Base-by-base conservation (phyloP, 768 basidiomycete species). In the Pleurotus pulmonarius region DNA sequence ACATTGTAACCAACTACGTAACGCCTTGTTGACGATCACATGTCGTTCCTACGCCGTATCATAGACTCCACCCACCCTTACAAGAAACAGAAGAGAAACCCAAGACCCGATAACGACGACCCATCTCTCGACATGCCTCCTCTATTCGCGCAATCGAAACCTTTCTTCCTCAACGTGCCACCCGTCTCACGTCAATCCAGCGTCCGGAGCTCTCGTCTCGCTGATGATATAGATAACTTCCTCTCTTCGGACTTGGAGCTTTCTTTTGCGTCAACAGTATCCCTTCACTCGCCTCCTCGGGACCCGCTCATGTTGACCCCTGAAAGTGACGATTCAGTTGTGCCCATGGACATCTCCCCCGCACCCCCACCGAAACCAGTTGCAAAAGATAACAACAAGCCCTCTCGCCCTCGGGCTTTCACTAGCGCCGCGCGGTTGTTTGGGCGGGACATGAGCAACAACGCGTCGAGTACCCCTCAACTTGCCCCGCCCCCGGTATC, bases 261-360 rank as follows among this genome's bases (percentile, higher is more conserved):
- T 39, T 92, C 90, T 25, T 93, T 93, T 65, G 88, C 88, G 5
- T 91, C 90, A 26, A 89, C 81, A 58, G 86, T 92, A 68, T 93
- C 91, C 5, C 73, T 93, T 46, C 79, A 88, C 64, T 90, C 89
- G 24, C 88, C 90, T 34, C 77, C 83, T 12, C 77, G 43, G 20
- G 75, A 81, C 25, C 65, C 73, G 49, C 63, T 76, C 54, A 69
- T 71, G 38, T 71, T 86, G 47, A 63, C 78, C 5, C 72, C 78
- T 26, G 83, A 84, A 22, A 72, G 70, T 61, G 51, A 53, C 6
- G 77, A 73, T 41, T 76, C 75, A 60, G 73, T 79, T 49, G 78
- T 86, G 51, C 81, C 88, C 3, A 92, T 92, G 91, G 90, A 92
- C 64, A 87, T 93, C 46, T 92, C 90, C 3, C 91, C 91, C 7